Conservation (phyloP, 495 filamentous ascomycete genomes). For the Tuber magnatum region DNA sequence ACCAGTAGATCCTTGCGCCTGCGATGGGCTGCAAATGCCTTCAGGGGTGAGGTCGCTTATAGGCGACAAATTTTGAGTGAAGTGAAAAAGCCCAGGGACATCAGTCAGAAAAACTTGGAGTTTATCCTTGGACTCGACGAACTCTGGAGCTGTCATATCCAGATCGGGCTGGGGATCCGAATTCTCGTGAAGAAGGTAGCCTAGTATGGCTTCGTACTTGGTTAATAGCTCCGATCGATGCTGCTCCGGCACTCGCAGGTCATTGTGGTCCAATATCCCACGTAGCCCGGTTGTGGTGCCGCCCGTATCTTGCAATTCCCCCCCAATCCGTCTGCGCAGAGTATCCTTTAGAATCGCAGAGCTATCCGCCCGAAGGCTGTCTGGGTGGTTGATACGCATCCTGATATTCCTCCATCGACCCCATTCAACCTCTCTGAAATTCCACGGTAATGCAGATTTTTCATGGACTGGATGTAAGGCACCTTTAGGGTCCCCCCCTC, state of each 20-base stretch:
- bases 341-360: background rate
- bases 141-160: constrained; percentile 8
- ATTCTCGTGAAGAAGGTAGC: constrained; percentile 28
- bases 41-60: background rate
- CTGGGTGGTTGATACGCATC: background rate
- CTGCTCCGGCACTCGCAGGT: constrained; percentile 5
- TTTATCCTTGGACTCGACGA: constrained; percentile 25
- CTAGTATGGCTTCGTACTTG: constrained; percentile 27
- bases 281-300: constrained; percentile 4
- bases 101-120: constrained; percentile 30
- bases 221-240: constrained; percentile 2
- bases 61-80: constrained; percentile 6
- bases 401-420: constrained; percentile 35
- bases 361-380: background rate
- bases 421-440: constrained; percentile 34
- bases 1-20: background rate
- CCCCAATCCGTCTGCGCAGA: background rate
- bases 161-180: constrained; percentile 7
- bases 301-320: background rate
- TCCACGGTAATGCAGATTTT: constrained; percentile 31
- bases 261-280: constrained; percentile 19
- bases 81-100: constrained; percentile 33
- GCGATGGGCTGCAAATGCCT: background rate
- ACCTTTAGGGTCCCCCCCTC: constrained; percentile 8
- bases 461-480: constrained; percentile 32